Evolutionary conservation across 176 grass and related monocot species (phyloP).

Genomic region (Avena atlantica): DNA sequence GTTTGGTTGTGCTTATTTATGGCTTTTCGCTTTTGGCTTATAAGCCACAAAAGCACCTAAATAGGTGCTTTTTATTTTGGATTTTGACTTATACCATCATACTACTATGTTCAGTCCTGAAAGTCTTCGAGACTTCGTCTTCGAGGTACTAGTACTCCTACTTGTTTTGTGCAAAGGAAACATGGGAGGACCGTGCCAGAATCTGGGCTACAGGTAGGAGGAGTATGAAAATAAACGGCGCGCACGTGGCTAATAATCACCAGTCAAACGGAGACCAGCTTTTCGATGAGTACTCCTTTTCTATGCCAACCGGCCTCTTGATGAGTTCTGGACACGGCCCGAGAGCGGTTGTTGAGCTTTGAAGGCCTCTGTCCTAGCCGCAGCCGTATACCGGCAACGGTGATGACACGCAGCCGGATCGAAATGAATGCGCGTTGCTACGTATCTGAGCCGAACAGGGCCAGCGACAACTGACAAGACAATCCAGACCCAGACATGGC

Average conservation of each 20-base stretch:
- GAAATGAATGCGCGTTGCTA: conserved; percentile 12
- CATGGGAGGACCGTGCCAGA: not conserved
- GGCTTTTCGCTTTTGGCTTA: too few species aligned
- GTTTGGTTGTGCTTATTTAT: too few species aligned
- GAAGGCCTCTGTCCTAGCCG: not conserved
- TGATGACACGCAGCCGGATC: not conserved
- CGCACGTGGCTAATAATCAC: not conserved
- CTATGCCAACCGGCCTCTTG: not conserved
- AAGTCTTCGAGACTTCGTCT: too few species aligned
- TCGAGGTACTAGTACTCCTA: too few species aligned
- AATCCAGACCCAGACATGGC: not conserved
- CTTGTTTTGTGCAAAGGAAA: not conserved
- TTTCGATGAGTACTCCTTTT: not conserved
- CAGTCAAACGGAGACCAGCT: conserved; percentile 9
- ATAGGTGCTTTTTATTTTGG: too few species aligned
- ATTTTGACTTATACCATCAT: too few species aligned
- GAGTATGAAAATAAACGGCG: not conserved
- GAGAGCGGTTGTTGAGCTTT: not conserved
- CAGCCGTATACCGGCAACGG: not conserved
- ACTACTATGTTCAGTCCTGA: too few species aligned
- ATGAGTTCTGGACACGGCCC: not conserved
- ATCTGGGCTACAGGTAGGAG: not conserved
- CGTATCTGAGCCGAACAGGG: not conserved
- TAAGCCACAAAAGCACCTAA: too few species aligned
- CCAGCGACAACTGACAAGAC: not conserved